Evolutionary conservation across 768 basidiomycete genomes (phyloP), one percentile per base, ranked within the genome.

Genomic region (Tulasnella sp.): DNA sequence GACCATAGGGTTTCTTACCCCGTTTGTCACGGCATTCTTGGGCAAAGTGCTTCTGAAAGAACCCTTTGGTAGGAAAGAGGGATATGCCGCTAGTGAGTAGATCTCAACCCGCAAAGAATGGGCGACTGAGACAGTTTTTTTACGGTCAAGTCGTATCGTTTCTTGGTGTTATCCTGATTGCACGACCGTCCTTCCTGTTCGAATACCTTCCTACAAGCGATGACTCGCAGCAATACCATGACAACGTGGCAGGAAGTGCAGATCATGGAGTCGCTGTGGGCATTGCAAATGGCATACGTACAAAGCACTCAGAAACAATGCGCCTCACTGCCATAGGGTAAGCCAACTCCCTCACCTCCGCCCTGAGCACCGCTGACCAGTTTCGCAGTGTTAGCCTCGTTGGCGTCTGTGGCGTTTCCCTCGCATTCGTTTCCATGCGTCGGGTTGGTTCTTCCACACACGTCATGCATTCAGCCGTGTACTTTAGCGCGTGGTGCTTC

Each of bases 131-230:
- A 29, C 9, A 21, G 15, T 19, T 32, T 31, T 32, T 25, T 7
- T 6, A n/a, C n/a, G 6, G 1, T 19, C n/a, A n/a, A 57, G 55
- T 57, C 8, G 43, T 32, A 9, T 57, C 55, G 0, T 45, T 57
- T 9, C 9, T 57, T 29, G 55, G 55, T 27, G 55, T 57, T 48
- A 45, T 57, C 35, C 55, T 57, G 19, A 57, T 57, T 23, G 55
- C 55, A 11, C 43, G 43, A 15, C 55, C 55, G 21, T 35, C 55
- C 6, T 57, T 57, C 32, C 29, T 57, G 32, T 57, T 57, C 27
- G 31, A 34, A 2, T 36, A 52, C 37, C 50, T 25, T 7, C 7
- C 27, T 36, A 25, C 34, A 36, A 36, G 25, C 15, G 37, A 36
- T 15, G n/a, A n/a, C n/a, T n/a, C n/a, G n/a, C 50, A 17, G 34